Percentiles rank a stretch among this genome's conserved stretches.
phyloP scores from a whole-genome alignment of 371 early-diverging fungal species.

The Lichtheimia ramosa region DNA sequence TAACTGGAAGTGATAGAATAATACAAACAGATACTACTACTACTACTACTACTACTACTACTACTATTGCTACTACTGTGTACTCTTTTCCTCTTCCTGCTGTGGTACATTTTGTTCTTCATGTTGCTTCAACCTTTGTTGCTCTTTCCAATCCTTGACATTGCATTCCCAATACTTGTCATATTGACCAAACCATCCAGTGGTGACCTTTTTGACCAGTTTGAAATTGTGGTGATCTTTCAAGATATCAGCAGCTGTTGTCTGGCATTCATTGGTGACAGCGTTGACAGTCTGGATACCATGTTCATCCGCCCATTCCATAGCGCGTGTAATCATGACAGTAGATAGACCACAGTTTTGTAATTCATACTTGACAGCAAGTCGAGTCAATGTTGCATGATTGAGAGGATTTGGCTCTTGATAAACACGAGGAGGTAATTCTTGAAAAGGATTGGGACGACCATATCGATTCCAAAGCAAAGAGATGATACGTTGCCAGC shows the following conservation, averaged over 20 bases:
- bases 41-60: too few species aligned
- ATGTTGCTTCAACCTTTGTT: background rate
- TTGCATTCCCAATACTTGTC: conserved; percentile 19
- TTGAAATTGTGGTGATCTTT: conserved; percentile 33
- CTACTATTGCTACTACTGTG: too few species aligned
- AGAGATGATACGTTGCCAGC: conserved; percentile 27
- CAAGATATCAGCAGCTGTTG: conserved; percentile 32
- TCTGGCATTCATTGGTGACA: conserved; percentile 31
- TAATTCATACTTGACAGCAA: conserved; percentile 34
- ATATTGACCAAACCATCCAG: conserved; percentile 40
- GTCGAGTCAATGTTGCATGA: conserved; percentile 41
- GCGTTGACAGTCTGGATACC: conserved; percentile 40
- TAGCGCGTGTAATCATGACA: conserved; percentile 37
- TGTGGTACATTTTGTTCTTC: too few species aligned
- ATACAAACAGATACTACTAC: too few species aligned
- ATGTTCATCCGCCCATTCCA: conserved; percentile 38
- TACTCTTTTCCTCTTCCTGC: too few species aligned
- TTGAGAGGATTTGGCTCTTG: conserved; percentile 28
- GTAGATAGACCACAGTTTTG: conserved; percentile 44
- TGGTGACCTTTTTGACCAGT: conserved; percentile 20
- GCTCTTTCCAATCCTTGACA: conserved; percentile 20
- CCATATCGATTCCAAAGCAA: conserved; percentile 16
- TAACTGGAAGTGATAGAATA: too few species aligned
- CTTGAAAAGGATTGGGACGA: conserved; percentile 14
- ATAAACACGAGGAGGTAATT: conserved; percentile 10